Base-by-base conservation (phyloP, 139 green algal genomes). In the Ettlia oleoabundans region DNA sequence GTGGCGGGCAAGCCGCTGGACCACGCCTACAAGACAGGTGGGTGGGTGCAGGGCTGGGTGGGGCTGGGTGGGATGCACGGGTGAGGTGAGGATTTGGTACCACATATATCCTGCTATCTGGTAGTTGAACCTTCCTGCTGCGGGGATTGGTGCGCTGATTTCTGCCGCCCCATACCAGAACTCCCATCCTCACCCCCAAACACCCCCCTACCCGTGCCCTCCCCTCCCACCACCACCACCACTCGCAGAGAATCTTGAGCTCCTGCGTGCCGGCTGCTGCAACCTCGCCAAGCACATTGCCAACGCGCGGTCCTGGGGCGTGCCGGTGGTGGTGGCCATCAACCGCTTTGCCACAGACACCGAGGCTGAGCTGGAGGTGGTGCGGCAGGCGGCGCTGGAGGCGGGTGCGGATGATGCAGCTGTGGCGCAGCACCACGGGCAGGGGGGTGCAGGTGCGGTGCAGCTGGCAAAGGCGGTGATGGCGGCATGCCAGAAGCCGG, bases 311-410 rank as follows among this genome's bases (percentile, higher is more conserved):
- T 89, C 89, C 83, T 99, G 96, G 73, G 96, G 85, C 80, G 24
- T 98, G 32, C 93, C 94, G 0, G 95, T 98, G 33, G 94, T 98
- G 28, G 94, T 84, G 78, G 96, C 94, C 10, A 89, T 99, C 81
- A 99, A 99, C 89, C 87, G 89, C 37, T 99, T 99, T 86, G 91
- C 93, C 30, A 92, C 82, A 26, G 96, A 99, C 91, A 95, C 93
- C 8, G 81, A 92, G 19, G 90, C 89, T 2, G 96, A 98, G 87
- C 89, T 98, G 64, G 89, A 88, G 43, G 89, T 81, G 24, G 86
- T 95, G 53, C 75, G 64, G 64, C n/a, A 85, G n/a, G 84, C 85
- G 42, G 86, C 92, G 21, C 61, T 91, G 26, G 72, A 89, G 28
- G 84, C 88, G 76, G 85, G 87, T 91, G 63, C 96, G 3, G 77